Conservation (phyloP, 495 filamentous ascomycete genomes). For the Aspergillus hancockii region DNA sequence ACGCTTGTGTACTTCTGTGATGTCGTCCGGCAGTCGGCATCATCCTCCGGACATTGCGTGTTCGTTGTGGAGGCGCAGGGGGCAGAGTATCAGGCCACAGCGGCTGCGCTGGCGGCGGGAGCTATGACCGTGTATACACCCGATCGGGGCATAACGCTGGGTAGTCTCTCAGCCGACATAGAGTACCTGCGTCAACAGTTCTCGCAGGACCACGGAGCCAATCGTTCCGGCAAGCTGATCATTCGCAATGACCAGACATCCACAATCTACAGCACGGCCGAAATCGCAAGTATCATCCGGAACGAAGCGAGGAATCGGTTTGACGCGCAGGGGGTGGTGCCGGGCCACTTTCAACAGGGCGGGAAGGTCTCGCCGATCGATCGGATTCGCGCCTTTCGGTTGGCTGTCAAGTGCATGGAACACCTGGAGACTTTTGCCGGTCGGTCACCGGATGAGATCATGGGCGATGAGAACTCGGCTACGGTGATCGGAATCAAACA, state of each 20-base stretch:
- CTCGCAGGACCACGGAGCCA: conserved; percentile 78
- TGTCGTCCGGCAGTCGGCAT: conserved; percentile 92
- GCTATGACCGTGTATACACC: conserved; percentile 93
- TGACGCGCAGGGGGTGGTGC: conserved; percentile 83
- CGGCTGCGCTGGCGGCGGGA: conserved; percentile 82
- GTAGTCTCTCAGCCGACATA: conserved; percentile 86
- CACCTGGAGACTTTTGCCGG: conserved; percentile 75
- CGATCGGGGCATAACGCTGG: conserved; percentile 86
- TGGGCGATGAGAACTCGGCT: conserved; percentile 63
- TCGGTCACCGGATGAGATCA: conserved; percentile 62
- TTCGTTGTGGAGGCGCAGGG: conserved; percentile 98
- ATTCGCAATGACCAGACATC: conserved; percentile 89
- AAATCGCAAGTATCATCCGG: conserved; percentile 89
- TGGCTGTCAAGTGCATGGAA: conserved; percentile 87
- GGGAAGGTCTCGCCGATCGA: conserved; percentile 92
- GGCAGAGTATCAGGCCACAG: conserved; percentile 90
- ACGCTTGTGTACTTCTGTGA: conserved; percentile 92
- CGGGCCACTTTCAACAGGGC: conserved; percentile 96
- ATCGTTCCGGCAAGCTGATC: conserved; percentile 85
- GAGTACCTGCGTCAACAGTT: conserved; percentile 82
- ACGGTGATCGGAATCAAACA: conserved; percentile 88
- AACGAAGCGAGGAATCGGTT: conserved; percentile 87
- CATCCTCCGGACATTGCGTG: conserved; percentile 81
- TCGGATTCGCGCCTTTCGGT: conserved; percentile 80
- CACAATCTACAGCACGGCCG: conserved; percentile 80